phyloP scores from a whole-genome alignment of 495 filamentous ascomycete genomes.

The Podospora appendiculata region DNA sequence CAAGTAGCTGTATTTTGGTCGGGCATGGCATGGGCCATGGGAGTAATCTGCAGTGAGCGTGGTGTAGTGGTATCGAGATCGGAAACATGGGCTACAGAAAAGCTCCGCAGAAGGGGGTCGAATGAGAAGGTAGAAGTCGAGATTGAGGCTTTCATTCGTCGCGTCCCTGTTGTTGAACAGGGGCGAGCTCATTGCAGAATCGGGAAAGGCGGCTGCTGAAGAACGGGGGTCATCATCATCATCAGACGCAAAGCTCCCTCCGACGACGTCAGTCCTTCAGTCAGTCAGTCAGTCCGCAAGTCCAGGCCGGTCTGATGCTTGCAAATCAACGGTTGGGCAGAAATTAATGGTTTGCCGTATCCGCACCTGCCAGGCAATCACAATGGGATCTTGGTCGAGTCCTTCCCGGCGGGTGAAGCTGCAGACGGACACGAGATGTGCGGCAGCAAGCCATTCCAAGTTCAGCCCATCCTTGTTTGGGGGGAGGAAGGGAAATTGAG shows the following conservation, averaged over 20 bases:
- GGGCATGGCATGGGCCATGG: too few species aligned
- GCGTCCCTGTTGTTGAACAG: neutral
- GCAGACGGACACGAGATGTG: too few species aligned
- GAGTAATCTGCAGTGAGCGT: too few species aligned
- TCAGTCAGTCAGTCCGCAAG: neutral
- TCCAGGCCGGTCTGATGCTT: neutral
- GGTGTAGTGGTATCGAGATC: too few species aligned
- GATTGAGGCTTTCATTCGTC: conserved; percentile 10
- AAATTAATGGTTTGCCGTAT: neutral
- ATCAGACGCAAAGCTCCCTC: neutral
- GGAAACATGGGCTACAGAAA: too few species aligned
- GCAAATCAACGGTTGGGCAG: conserved; percentile 5
- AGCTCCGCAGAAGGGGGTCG: neutral
- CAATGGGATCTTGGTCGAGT: too few species aligned
- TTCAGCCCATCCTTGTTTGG: too few species aligned
- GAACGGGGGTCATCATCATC: neutral
- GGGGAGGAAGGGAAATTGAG: neutral
- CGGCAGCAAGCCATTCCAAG: too few species aligned
- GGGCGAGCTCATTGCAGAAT: conserved; percentile 14
- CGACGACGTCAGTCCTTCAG: conserved; percentile 5
- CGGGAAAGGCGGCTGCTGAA: conserved; percentile 4
- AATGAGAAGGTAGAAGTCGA: conserved; percentile 12
- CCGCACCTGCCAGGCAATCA: neutral
- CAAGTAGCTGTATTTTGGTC: neutral
- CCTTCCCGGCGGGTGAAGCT: too few species aligned